Evolutionary conservation across 148 eudicot genomes (phyloP), one percentile per base, ranked within the genome.

Genomic region (Bassia scoparia): DNA sequence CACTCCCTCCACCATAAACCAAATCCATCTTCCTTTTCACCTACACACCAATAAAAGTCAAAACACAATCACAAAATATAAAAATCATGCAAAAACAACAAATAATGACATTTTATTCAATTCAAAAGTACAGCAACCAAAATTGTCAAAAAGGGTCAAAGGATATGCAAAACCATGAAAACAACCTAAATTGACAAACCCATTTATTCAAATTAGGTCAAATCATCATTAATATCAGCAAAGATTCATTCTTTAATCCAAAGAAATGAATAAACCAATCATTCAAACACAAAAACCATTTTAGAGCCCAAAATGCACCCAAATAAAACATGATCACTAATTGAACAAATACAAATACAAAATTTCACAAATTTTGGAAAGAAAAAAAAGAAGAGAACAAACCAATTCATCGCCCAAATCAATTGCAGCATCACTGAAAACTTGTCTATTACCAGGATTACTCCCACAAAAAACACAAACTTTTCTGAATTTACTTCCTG

Each of bases 1-100:
- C 85, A 81, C 98, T 91, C 83, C 98, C 97, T 48, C 98, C 98
- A 65, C 98, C 98, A 80, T 94, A 94, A 8, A 94, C 96, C 87
- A 94, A 85, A 77, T 88, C 87, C 78, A 91, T 86, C 83, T 91
- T 91, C 85, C 96, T 86, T 55, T 82, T 74, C 53, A 94, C 97
- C 98, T 94, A 74, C 69, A 70, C 79, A 62, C 52, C 44, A 41
- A 73, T 37, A 56, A 68, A 54, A 66, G 31, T 66, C 53, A 43
- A 41, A 66, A 24, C 0, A 43, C 21, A n/a, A 55, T 41, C 33
- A 76, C 7, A 27, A 2, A 59, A 0, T 41, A 12, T 12, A 37
- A 24, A 23, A 31, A 33, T 27, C 18, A 14, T 55, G 31, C 14
- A 61, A 58, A 16, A n/a, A 27, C 31, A 59, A 67, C 16, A 67